Evolutionary conservation across 176 grass and related monocot species (phyloP).

Genomic region (Bonia amplexicaulis): DNA sequence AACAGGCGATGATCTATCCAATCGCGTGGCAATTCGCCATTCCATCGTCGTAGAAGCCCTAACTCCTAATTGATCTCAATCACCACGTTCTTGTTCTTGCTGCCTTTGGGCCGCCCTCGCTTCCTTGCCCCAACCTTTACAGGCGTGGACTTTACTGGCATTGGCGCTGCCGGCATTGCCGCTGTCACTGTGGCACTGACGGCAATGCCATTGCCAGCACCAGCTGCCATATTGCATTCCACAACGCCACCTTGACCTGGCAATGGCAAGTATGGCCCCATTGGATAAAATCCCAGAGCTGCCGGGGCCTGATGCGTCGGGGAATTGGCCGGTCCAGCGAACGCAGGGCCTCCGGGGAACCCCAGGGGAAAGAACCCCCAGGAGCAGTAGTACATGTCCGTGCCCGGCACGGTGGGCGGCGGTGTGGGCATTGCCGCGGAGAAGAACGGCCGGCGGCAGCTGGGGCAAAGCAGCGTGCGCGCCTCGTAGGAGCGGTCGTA

Average conservation of each 20-base stretch:
- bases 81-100: conserved; percentile 27
- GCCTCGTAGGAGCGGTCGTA: conserved; percentile 45
- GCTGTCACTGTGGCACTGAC: neutral
- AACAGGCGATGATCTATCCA: neutral
- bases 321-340: conserved; percentile 14
- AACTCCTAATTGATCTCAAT: conserved; percentile 21
- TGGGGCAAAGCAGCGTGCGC: conserved; percentile 49
- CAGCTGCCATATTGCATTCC: neutral
- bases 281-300: conserved; percentile 6
- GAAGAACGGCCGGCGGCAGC: conserved; percentile 41
- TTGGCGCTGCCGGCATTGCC: neutral
- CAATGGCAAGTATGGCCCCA: conserved; percentile 13
- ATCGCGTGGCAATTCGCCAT: neutral
- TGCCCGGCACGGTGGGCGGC: conserved; percentile 53
- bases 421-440: conserved; percentile 31
- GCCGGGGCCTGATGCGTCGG: neutral
- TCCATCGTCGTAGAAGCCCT: neutral
- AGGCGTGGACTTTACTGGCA: neutral
- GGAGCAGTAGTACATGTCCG: conserved; percentile 64
- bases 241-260: neutral
- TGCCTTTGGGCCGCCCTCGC: conserved; percentile 19
- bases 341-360: conserved; percentile 47
- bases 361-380: conserved; percentile 72
- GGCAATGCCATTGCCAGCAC: neutral
- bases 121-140: conserved; percentile 4